Conservation (phyloP, 306 rosid genomes). For the Quercus mongolica region DNA sequence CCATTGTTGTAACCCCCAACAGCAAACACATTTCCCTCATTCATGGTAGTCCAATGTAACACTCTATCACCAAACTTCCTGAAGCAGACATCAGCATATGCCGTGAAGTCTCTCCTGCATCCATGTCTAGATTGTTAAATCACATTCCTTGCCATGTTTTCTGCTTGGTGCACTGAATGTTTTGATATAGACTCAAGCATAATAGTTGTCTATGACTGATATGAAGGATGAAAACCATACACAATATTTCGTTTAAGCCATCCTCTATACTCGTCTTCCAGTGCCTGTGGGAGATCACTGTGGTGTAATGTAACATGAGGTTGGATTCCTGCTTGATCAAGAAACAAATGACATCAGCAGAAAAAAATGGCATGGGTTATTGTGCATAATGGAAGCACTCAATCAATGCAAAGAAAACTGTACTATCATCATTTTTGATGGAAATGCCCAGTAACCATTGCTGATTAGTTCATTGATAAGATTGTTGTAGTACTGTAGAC, state of each 20-base stretch:
- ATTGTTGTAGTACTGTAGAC: conserved; percentile 59
- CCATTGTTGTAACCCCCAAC: conserved; percentile 25
- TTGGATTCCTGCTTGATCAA: conserved; percentile 51
- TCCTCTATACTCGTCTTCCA: conserved; percentile 79
- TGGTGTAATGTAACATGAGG: conserved; percentile 72
- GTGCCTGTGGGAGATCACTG: conserved; percentile 59
- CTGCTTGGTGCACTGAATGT: not conserved
- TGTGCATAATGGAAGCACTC: not conserved
- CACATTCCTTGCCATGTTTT: not conserved
- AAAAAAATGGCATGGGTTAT: not conserved
- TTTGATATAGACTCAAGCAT: not conserved
- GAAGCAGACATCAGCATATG: conserved; percentile 46
- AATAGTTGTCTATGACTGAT: not conserved
- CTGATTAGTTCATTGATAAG: conserved; percentile 52
- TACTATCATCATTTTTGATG: not conserved
- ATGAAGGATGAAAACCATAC: conserved; percentile 33
- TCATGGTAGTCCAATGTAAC: conserved; percentile 45
- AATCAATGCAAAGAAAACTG: not conserved
- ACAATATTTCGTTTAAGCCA: conserved; percentile 54
- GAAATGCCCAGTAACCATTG: conserved; percentile 37
- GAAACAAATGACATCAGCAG: not conserved
- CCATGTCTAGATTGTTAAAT: not conserved
- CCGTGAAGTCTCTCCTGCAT: conserved; percentile 42
- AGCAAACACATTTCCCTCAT: conserved; percentile 32
- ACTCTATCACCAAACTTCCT: conserved; percentile 54